Evolutionary conservation across 202 grass and related monocot species (phyloP).

Genomic region (Brachypodium distachyon): DNA sequence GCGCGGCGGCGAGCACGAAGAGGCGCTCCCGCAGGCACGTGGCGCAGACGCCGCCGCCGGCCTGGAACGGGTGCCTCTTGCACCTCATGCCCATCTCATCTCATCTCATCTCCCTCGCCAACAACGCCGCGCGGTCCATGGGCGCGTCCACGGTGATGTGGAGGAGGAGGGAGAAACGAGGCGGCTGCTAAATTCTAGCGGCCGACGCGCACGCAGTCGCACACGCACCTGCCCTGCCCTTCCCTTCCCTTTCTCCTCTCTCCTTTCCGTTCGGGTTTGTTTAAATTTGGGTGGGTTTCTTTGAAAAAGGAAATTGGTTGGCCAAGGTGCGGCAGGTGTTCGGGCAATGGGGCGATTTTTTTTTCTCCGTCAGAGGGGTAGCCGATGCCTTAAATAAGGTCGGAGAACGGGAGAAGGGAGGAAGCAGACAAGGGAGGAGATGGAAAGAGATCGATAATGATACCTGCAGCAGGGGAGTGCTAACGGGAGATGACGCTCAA

Average conservation of each 20-base stretch:
- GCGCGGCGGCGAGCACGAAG: slow-evolving; percentile 38
- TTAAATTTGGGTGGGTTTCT: slow-evolving; percentile 24
- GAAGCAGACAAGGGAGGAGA: background rate
- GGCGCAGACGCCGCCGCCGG: slow-evolving; percentile 51
- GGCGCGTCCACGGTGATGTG: background rate
- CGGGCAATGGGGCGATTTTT: background rate
- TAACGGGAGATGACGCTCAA: background rate
- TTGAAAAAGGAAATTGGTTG: background rate
- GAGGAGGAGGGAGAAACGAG: background rate
- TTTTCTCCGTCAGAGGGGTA: background rate
- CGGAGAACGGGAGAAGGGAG: background rate
- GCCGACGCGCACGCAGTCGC: background rate
- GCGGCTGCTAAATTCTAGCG: slow-evolving; percentile 4
- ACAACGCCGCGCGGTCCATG: background rate
- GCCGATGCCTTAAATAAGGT: slow-evolving; percentile 35
- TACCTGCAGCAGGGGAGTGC: background rate
- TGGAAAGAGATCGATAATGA: background rate
- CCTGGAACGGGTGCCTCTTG: slow-evolving; percentile 37
- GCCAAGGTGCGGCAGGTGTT: background rate
- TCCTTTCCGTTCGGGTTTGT: background rate
- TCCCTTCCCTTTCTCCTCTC: no score
- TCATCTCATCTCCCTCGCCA: background rate
- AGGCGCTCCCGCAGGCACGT: slow-evolving; percentile 63
- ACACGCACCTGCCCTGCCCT: slow-evolving; percentile 4
- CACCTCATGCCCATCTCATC: slow-evolving; percentile 48